Percentiles rank a stretch among this genome's conserved stretches.
These are phyloP conservation scores for Arthrinium phaeospermum DNA, from an alignment of 2,329 filamentous ascomycete species.

Conservation along the genomic window DNA sequence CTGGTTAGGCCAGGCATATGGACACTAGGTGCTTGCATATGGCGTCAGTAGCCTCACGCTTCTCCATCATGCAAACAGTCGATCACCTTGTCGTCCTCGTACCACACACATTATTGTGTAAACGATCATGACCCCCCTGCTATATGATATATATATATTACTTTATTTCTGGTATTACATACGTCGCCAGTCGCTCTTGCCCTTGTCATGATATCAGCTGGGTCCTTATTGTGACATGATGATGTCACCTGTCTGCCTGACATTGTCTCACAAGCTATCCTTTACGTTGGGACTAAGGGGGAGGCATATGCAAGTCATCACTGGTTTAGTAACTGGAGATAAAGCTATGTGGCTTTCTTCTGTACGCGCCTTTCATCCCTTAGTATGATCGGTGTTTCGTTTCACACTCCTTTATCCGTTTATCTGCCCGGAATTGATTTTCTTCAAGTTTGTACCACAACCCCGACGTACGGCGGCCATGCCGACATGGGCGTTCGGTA, in stretches of 20 bases:
- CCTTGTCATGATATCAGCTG: background rate
- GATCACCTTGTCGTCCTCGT: background rate
- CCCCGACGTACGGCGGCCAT: background rate
- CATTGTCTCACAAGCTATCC: background rate
- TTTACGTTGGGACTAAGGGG: background rate
- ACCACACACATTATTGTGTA: background rate
- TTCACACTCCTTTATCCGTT: background rate
- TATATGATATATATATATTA: background rate
- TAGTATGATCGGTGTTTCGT: background rate
- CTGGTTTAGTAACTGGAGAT: background rate
- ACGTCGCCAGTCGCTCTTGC: background rate
- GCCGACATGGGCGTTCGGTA: background rate
- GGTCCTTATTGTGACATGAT: background rate
- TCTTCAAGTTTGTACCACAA: background rate
- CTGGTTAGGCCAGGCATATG: background rate
- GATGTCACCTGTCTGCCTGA: conserved; percentile 1
- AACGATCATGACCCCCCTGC: background rate
- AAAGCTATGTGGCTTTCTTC: background rate
- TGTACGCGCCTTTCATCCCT: background rate
- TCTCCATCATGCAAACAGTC: background rate
- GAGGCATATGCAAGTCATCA: background rate
- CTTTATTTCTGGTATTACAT: background rate
- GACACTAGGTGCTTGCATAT: background rate
- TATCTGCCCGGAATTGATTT: background rate
- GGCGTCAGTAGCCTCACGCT: background rate